Base-by-base conservation (phyloP, 805 yeast species). In the Myxozyma udenii region DNA sequence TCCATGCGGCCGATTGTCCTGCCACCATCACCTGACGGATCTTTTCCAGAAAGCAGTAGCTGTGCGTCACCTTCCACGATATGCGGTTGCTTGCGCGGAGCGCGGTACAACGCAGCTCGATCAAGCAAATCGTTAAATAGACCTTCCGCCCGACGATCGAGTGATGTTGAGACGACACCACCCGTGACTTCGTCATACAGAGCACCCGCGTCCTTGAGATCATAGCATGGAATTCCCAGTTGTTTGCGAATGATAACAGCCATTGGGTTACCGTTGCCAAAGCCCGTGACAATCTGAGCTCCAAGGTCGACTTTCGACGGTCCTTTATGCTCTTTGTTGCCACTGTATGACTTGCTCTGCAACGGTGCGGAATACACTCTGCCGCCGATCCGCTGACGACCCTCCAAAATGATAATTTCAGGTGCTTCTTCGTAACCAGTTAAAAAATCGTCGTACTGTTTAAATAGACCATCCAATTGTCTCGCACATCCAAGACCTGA, bases 401-500 rank as follows among this genome's bases (percentile, higher is more conserved):
- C 74, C 50, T 72, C 76, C 0, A 73, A 60, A 3, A 72, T 58
- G 9, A 72, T 48, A 11, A 72, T 68, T 9, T 71, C 68, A 1
- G 76, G 76, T 11, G 70, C 43, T 22, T 67, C 73, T 43, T 71
- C 73, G 48, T 68, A 69, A 36, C 71, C 73, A 12, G 51, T 23
- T 18, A 61, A 50, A 42, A 70, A 70, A 6, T 62, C 62, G 22
- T 65, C 62, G 51, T 71, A 71, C 32, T 70, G 63, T 23, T 64
- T 59, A 40, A 70, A 58, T 21, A 72, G 93, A 69, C 83, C 86
- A 46, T 81, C 91, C 46, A 91, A 81, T 74, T 91, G 98, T 68
- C 95, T 93, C 23, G 98, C 96, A 67, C 91, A 85, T 62, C 96
- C 95, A 43, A 93, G 73, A 60, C 98, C 98, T 23, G 98, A 96